Evolutionary conservation across 345 rosid species (phyloP), one percentile per base, ranked within the genome.

Genomic region (Heritiera littoralis): DNA sequence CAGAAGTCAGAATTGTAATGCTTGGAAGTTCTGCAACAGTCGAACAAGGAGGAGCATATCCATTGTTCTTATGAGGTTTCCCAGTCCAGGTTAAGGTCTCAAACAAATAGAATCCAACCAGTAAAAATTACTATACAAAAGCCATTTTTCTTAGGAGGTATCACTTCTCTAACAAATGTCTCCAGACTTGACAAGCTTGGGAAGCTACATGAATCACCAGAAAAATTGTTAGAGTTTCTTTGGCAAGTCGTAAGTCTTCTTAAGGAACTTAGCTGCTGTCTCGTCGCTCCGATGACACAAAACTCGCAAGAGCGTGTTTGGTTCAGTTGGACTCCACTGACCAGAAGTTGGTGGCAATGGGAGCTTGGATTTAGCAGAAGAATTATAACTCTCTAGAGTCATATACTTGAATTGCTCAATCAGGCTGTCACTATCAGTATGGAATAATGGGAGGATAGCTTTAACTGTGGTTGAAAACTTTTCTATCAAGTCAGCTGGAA

Each of bases 261-360:
- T 96, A 3, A 96, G 92, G 86, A 94, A 96, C 86, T 84, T 94
- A 1, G 97, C 79, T 1, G 98, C 97, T 15, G 83, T 79, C 72
- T 92, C 97, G 28, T 96, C 99, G 75, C 84, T 85, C 79, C 99
- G 89, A 67, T 89, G 82, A 82, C 99, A 96, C 84, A 96, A 84
- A 41, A 94, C 92, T 45, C 98, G 90, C 58, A 96, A 83, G 49
- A 96, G 80, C 1, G 98, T 94, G 90, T 94, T 92, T 40, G 98
- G 89, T 72, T 94, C 98, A 12, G 91, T 86, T 7, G 97, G 94
- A 84, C 80, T 87, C 99, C 99, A 96, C 40, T 90, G 90, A 38
- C 94, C 94, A 15, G 98, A 83, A 59, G 97, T 96, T 30, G 95
- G 94, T 41, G 97, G 99, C 46, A 96, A 78, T 2, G 95, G 97